Evolutionary conservation across 1,139 yeast species (phyloP).

Genomic region (Suhomyces bribrorum): DNA sequence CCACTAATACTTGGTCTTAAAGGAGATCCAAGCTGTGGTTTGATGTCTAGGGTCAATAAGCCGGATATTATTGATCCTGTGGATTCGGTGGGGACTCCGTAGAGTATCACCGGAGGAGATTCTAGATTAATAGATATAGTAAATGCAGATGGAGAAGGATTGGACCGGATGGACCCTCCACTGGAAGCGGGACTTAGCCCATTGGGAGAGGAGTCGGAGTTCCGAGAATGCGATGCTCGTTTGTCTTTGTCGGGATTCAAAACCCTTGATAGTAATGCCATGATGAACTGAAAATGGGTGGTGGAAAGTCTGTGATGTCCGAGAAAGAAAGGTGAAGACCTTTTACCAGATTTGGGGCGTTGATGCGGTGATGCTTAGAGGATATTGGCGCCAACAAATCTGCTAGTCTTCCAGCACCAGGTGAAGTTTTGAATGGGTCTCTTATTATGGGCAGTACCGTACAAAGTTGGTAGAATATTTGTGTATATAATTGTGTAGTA

Average conservation of each 20-base stretch:
- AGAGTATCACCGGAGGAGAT: constrained; percentile 86
- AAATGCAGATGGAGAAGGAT: constrained; percentile 18
- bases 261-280: constrained; percentile 17
- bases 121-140: constrained; percentile 67
- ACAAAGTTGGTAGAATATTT: no score
- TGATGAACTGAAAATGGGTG: constrained; percentile 1
- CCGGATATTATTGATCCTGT: constrained; percentile 89
- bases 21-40: constrained; percentile 2
- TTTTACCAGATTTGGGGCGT: no score
- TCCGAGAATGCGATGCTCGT: constrained; percentile 6
- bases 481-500: no score
- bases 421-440: no score
- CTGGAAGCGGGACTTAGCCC: constrained; percentile 9
- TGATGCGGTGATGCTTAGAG: no score
- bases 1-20: constrained; percentile 8
- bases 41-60: constrained; percentile 41
- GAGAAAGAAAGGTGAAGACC: no score
- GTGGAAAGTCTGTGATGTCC: no score
- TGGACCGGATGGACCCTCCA: constrained; percentile 5
- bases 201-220: constrained; percentile 1
- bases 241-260: constrained; percentile 12
- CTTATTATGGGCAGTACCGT: no score
- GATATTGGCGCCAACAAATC: no score
- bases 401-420: no score
- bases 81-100: constrained; percentile 76